Evolutionary conservation across 257 asterid genomes (phyloP), one percentile per base, ranked within the genome.

Genomic region (Datura wrightii): DNA sequence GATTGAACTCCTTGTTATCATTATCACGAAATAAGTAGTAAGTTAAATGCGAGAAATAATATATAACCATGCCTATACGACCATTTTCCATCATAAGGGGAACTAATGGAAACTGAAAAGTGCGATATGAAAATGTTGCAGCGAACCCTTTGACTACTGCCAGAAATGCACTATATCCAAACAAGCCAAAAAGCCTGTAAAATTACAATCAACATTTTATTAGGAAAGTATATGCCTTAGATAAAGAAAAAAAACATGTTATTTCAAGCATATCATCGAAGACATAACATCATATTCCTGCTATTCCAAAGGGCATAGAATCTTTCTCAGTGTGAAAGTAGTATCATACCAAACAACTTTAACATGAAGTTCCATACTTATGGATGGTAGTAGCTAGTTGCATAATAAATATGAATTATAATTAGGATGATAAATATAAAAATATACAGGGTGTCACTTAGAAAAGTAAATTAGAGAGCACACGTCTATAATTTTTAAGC

Each of bases 111-210:
- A 24, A 69, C 52, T 69, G 79, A 52, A 39, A 69, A 37, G 52
- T 69, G 79, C 79, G 79, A 69, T 69, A 24, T 16, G 79, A 52
- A 69, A 69, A 69, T 37, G 79, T 52, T 36, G 50, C 79, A 69
- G 10, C 79, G 1, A 69, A 69, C 48, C 19, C 50, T 19, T 46
- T 46, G 42, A 69, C 79, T 34, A 8, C 79, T 14, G 79, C 50
- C 19, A 69, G 79, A 69, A 39, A 69, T 69, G 39, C 48, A 36
- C 50, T n/a, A 69, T 69, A 79, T 36, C 83, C 67, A 11, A 69
- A 48, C 56, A 48, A 55, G 42, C 31, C 31, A 37, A 79, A 79
- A 54, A 55, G 39, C 53, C 62, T 80, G 83, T 15, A 80, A 53
- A 53, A n/a, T 55, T 15, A n/a, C 62, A 53, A 52, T 4, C 3